These are phyloP conservation scores for Raphidocelis subcapitata DNA, from an alignment of 139 green algal species.

Conservation along the genomic window DNA sequence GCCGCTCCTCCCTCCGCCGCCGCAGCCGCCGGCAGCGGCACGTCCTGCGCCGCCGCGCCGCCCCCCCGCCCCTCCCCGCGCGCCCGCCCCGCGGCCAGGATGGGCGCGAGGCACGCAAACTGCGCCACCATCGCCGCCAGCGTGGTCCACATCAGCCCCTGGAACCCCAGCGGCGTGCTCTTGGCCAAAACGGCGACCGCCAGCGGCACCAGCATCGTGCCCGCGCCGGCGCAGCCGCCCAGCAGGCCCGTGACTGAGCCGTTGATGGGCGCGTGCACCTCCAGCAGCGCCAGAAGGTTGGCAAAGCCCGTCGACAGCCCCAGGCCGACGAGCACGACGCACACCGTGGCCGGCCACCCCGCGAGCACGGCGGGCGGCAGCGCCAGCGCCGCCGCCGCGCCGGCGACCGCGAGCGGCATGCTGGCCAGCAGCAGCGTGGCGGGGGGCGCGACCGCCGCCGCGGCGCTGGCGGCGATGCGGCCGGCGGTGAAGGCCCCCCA, in stretches of 20 bases:
- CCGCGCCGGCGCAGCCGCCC: slow-evolving; percentile 15
- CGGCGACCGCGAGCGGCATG: slow-evolving; percentile 11
- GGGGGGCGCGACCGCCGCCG: neutral
- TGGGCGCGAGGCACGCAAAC: slow-evolving; percentile 10
- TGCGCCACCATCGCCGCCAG: slow-evolving; percentile 8
- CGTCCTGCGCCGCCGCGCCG: no score
- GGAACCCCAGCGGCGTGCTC: neutral
- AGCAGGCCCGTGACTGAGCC: slow-evolving; percentile 23
- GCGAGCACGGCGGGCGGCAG: neutral
- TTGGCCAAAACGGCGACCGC: slow-evolving; percentile 22
- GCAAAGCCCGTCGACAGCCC: slow-evolving; percentile 22
- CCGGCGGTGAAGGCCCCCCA: slow-evolving; percentile 26
- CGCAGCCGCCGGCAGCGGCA: no score
- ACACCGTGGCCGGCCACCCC: neutral
- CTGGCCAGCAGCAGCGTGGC: slow-evolving; percentile 7
- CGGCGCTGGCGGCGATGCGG: slow-evolving; percentile 14
- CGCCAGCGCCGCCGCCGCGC: neutral
- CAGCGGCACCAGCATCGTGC: slow-evolving; percentile 22
- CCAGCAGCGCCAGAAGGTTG: slow-evolving; percentile 12
- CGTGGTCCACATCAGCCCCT: slow-evolving; percentile 15
- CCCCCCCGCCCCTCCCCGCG: neutral
- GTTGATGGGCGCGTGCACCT: slow-evolving; percentile 10
- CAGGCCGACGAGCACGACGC: slow-evolving; percentile 9
- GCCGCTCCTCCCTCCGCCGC: no score
- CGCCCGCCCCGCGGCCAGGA: neutral